Evolutionary conservation across 805 yeast species (phyloP).

Genomic region (Martiniozyma abietophila): DNA sequence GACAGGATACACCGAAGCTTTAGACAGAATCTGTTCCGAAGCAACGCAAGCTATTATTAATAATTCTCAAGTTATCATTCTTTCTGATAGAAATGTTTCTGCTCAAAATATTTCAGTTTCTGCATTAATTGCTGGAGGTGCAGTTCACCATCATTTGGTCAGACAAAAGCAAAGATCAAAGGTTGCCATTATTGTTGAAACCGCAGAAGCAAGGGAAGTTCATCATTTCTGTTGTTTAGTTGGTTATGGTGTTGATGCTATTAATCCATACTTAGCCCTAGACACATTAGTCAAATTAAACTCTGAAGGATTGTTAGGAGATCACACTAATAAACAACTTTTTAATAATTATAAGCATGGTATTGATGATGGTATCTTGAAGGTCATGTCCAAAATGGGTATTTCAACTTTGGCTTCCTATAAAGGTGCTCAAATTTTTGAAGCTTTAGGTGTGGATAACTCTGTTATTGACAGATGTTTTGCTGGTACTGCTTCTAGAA

Average conservation of each 20-base stretch:
- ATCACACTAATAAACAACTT: constrained; percentile 48
- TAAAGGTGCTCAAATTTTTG: constrained; percentile 98
- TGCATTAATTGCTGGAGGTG: constrained; percentile 88
- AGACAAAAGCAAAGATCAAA: constrained; percentile 93
- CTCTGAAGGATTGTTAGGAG: constrained; percentile 59
- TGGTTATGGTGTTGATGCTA: constrained; percentile 96
- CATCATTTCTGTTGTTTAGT: constrained; percentile 91
- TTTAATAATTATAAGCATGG: constrained; percentile 76
- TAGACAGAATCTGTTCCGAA: constrained; percentile 79
- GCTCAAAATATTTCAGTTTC: constrained; percentile 69
- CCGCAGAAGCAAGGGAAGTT: constrained; percentile 96
- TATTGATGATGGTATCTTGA: constrained; percentile 82
- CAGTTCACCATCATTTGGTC: constrained; percentile 93
- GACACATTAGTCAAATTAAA: constrained; percentile 83
- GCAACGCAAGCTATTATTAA: constrained; percentile 80
- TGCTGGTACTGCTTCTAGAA: constrained; percentile 95
- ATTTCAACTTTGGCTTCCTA: constrained; percentile 96
- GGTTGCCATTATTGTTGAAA: constrained; percentile 84
- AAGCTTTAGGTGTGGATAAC: constrained; percentile 92
- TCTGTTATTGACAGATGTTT: constrained; percentile 93
- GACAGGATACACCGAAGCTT: constrained; percentile 73
- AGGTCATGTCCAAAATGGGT: constrained; percentile 99
- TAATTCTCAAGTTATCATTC: constrained; percentile 62
- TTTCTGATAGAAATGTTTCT: constrained; percentile 61
- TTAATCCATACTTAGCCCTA: constrained; percentile 88